A percentile compares a stretch with the other conserved stretches of the same genome.
Conservation (phyloP, 805 yeast genomes). For the Saccharomyces mikatae region DNA sequence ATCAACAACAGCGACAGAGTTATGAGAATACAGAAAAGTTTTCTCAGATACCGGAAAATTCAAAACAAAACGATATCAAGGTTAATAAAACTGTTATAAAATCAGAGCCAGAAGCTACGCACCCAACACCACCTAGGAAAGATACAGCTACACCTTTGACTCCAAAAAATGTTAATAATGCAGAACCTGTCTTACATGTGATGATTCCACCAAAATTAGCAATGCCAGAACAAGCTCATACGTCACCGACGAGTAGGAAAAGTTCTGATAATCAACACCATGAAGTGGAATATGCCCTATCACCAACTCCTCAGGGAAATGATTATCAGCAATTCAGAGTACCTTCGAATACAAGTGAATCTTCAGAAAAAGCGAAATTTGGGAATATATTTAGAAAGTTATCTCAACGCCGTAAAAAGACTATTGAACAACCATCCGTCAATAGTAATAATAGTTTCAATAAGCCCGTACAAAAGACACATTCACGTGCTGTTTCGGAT, state of each 20-base stretch:
- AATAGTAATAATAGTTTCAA: slow-evolving; percentile 3
- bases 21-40: slow-evolving; percentile 7
- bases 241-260: slow-evolving; percentile 33
- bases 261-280: slow-evolving; percentile 17
- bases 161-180: background rate
- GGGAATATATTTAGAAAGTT: slow-evolving; percentile 30
- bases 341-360: slow-evolving; percentile 7
- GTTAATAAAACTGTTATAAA: background rate
- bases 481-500: slow-evolving; percentile 35
- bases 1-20: slow-evolving; percentile 13
- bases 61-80: background rate
- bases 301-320: slow-evolving; percentile 29
- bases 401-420: slow-evolving; percentile 22
- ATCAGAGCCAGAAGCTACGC: background rate
- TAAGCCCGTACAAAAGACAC: slow-evolving; percentile 16
- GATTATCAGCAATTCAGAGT: slow-evolving; percentile 30
- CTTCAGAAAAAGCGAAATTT: slow-evolving; percentile 22
- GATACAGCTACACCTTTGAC: background rate
- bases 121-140: background rate
- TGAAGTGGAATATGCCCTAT: slow-evolving; percentile 21
- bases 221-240: slow-evolving; percentile 44
- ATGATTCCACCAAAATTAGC: slow-evolving; percentile 35
- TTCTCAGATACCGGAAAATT: background rate
- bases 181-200: slow-evolving; percentile 11
- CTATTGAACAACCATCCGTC: slow-evolving; percentile 2